Conservation (phyloP, 2,329 filamentous ascomycete genomes). For the Clonostachys chloroleuca region DNA sequence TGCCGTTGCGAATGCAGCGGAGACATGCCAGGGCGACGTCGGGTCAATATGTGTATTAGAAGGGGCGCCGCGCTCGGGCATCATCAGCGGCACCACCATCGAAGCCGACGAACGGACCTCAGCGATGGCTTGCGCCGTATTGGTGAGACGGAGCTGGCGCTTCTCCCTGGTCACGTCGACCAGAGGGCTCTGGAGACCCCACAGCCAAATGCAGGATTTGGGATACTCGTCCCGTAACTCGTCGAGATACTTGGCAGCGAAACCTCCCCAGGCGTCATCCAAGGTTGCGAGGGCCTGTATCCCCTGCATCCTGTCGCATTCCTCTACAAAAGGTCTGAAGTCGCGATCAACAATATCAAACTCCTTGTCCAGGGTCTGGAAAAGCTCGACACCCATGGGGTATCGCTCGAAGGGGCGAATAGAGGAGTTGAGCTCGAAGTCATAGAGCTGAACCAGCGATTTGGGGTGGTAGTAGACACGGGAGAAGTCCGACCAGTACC, state of each 20-base stretch:
- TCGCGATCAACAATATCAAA: conserved; percentile 90
- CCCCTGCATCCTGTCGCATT: conserved; percentile 88
- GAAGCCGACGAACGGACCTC: conserved; percentile 68
- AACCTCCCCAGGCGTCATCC: conserved; percentile 81
- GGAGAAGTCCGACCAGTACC: conserved; percentile 96
- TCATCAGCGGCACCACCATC: conserved; percentile 70
- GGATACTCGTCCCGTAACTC: conserved; percentile 84
- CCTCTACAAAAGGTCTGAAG: conserved; percentile 81
- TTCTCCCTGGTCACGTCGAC: conserved; percentile 48
- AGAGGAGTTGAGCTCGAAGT: conserved; percentile 78
- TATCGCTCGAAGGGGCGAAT: conserved; percentile 89
- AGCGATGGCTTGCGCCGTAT: conserved; percentile 68
- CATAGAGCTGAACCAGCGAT: conserved; percentile 81
- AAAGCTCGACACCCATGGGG: conserved; percentile 76
- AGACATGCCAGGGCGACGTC: conserved; percentile 72
- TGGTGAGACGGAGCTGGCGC: conserved; percentile 56
- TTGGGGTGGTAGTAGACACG: conserved; percentile 88
- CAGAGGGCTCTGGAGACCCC: conserved; percentile 68
- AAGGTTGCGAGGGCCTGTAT: conserved; percentile 70
- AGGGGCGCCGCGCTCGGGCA: conserved; percentile 54
- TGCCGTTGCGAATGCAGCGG: conserved; percentile 70
- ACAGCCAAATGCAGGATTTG: conserved; percentile 82
- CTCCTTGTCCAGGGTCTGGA: conserved; percentile 67
- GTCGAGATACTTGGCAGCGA: conserved; percentile 69
- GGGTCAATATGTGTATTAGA: conserved; percentile 54